phyloP scores from a whole-genome alignment of 441 rosid genomes.

The Theobroma grandiflorum region DNA sequence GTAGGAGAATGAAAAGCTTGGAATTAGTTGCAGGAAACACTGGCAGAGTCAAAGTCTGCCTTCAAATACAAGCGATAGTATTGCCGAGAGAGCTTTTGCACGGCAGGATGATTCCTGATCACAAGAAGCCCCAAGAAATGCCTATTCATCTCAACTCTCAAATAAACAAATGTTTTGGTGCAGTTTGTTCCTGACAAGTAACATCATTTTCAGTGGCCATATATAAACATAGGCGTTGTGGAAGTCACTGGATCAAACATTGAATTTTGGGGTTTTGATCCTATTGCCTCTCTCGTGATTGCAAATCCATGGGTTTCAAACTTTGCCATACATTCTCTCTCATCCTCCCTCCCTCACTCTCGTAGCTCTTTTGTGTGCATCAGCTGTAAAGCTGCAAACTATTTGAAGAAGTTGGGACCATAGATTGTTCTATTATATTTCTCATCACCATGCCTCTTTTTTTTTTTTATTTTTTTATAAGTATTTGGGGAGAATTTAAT shows the following conservation, averaged over 20 bases:
- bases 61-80: too few relatives aligned
- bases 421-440: not conserved
- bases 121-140: not conserved
- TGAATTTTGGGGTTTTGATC: slow-evolving; percentile 35
- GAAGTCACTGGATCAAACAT: slow-evolving; percentile 34
- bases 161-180: not conserved
- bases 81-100: not conserved
- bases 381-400: slow-evolving; percentile 11
- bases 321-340: not conserved
- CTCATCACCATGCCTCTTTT: not conserved
- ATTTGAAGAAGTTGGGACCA: not conserved
- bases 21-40: too few relatives aligned
- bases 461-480: not conserved
- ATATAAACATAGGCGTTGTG: slow-evolving; percentile 7
- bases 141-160: not conserved
- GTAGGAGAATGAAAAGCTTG: too few relatives aligned
- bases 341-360: not conserved
- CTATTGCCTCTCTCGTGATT: slow-evolving; percentile 31
- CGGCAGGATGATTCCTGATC: not conserved
- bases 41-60: too few relatives aligned
- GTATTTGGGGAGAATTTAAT: not conserved
- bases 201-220: slow-evolving; percentile 41
- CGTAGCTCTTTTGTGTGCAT: not conserved
- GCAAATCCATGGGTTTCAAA: slow-evolving; percentile 6
- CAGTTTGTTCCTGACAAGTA: slow-evolving; percentile 23